Base-by-base conservation (phyloP, 208 protist genomes). In the Plasmodiophora brassicae region DNA sequence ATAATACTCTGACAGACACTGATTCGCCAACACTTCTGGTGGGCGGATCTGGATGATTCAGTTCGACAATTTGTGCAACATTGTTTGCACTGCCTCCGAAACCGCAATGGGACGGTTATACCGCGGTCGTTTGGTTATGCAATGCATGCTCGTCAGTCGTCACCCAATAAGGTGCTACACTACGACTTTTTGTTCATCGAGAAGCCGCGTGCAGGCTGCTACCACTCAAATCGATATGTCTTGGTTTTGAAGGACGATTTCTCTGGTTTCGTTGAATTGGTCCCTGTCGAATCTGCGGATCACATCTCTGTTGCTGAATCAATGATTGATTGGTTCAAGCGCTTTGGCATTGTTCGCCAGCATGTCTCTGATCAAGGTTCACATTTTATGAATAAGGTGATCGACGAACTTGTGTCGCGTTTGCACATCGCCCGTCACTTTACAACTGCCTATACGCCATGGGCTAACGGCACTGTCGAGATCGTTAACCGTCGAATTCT, bases 171-270 rank as follows among this genome's bases (percentile, higher is more conserved):
- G 20, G 65, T 78, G 32, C 5, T 78, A 36, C 65, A 78, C n/a
- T 78, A 78, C 41, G 65, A 78, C n/a, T 78, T 78, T 32, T 32
- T 78, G 20, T 32, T 36, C n/a, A 5, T 78, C 65, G 5, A 14
- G 32, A 78, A 78, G n/a, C 65, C 65, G 14, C 5, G 14, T 5
- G 41, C 20, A 5, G 41, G 25, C 32, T 8, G 32, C 32, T 14
- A 32, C 32, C 65, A 78, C n/a, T 5, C 14, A 5, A 44, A 38
- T 78, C n/a, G 5, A 32, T 78, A 78, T 78, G 5, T 78, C 32
- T 32, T 78, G 20, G 65, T 78, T 78, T 36, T 78, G 5, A 78
- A 36, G 65, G 65, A 78, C 41, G 65, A 78, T 32, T 78, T 78
- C 65, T 38, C 14, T 5, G 65, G 65, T 78, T 78, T 78, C n/a